phyloP scores from a whole-genome alignment of 2,329 filamentous ascomycete genomes.

The Exophiala lecanii-corni region DNA sequence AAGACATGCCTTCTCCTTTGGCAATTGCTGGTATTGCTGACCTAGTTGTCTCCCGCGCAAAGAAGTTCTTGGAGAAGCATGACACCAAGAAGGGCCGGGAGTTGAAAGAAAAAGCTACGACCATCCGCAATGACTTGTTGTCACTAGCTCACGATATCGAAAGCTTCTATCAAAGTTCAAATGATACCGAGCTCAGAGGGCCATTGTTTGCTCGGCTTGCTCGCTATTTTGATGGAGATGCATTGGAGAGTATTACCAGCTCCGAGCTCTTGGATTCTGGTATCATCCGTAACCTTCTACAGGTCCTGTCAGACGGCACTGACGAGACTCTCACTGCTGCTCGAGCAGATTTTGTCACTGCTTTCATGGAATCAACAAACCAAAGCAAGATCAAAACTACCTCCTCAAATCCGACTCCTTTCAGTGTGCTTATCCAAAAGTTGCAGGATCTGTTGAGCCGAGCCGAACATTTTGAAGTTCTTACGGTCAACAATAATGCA shows the following conservation, averaged over 20 bases:
- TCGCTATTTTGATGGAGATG: conserved; percentile 80
- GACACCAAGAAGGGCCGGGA: conserved; percentile 69
- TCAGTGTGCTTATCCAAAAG: conserved; percentile 88
- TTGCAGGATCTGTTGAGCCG: conserved; percentile 92
- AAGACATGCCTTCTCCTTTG: conserved; percentile 34
- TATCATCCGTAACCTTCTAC: conserved; percentile 76
- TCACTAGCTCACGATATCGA: conserved; percentile 67
- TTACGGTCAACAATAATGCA: conserved; percentile 89
- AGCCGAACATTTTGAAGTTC: conserved; percentile 95
- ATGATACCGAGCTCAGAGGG: conserved; percentile 45
- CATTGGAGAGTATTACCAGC: conserved; percentile 89
- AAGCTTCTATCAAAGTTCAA: conserved; percentile 54
- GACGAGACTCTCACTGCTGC: conserved; percentile 44
- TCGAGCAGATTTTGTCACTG: conserved; percentile 77
- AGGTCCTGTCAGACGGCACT: conserved; percentile 55
- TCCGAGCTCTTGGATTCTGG: conserved; percentile 89
- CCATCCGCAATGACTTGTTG: conserved; percentile 70
- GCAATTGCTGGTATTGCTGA: conserved; percentile 56
- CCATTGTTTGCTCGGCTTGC: conserved; percentile 71
- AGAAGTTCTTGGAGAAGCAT: conserved; percentile 77
- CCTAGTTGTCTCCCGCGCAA: conserved; percentile 70
- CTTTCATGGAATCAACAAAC: conserved; percentile 78
- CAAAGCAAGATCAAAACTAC: conserved; percentile 56
- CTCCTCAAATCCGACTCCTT: conserved; percentile 69
- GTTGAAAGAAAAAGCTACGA: conserved; percentile 72